These are phyloP conservation scores for Bolboschoenoplectus hybrid DNA, from an alignment of 202 grass and related monocot genomes.

Conservation along the genomic window DNA sequence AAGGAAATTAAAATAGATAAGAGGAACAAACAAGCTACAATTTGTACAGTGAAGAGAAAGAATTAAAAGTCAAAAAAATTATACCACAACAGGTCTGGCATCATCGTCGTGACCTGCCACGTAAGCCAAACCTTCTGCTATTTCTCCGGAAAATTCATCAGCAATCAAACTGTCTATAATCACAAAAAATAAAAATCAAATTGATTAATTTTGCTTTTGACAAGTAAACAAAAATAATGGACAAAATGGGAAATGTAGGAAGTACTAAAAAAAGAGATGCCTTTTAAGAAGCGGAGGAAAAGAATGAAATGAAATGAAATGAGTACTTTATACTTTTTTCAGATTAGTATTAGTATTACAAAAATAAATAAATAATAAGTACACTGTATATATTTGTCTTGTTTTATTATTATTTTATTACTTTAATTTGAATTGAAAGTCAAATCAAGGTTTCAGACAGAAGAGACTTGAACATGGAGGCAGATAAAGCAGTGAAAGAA, in stretches of 20 bases:
- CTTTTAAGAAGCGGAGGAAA: not conserved
- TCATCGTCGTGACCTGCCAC: conserved; percentile 96
- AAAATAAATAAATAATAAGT: not conserved
- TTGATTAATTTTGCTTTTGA: not conserved
- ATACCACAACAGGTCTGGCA: conserved; percentile 82
- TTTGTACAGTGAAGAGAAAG: conserved; percentile 19
- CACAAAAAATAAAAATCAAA: not conserved
- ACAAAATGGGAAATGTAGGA: not conserved
- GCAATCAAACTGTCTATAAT: conserved; percentile 79
- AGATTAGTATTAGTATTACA: not conserved
- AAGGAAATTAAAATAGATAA: not conserved
- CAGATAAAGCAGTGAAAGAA: not conserved
- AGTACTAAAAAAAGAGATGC: not conserved
- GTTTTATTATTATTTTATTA: not conserved
- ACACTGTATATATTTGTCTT: not conserved
- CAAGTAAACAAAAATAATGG: conserved; percentile 24
- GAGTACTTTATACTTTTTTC: not conserved
- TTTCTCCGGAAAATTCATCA: conserved; percentile 89
- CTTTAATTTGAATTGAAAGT: conserved; percentile 18
- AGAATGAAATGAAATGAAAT: not conserved
- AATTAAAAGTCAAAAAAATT: not conserved
- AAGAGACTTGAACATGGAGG: not conserved
- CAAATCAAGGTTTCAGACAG: not conserved
- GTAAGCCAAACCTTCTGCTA: conserved; percentile 77
- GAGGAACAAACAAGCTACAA: not conserved